phyloP scores from a whole-genome alignment of 2,329 filamentous ascomycete species.

The Catunica adiposa region DNA sequence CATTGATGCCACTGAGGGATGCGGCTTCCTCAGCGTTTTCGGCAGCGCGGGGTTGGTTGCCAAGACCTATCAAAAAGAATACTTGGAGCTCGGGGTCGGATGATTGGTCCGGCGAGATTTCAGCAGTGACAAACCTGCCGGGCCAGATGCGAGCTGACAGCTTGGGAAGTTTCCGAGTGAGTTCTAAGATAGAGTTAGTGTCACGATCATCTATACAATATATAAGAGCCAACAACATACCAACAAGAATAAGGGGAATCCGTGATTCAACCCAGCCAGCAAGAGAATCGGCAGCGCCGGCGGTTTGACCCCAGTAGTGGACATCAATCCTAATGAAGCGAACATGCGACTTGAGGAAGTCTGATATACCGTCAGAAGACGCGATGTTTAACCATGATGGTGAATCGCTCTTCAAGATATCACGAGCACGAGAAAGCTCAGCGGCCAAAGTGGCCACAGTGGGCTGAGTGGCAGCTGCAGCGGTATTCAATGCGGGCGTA shows the following conservation, averaged over 20 bases:
- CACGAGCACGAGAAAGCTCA: slow-evolving; percentile 33
- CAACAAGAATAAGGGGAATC: slow-evolving; percentile 39
- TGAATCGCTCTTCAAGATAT: slow-evolving; percentile 22
- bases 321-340: slow-evolving; percentile 44
- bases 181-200: not conserved
- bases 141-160: not conserved
- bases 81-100: not conserved
- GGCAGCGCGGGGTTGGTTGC: not conserved
- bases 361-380: slow-evolving; percentile 18
- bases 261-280: slow-evolving; percentile 49
- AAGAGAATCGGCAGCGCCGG: slow-evolving; percentile 35
- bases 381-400: slow-evolving; percentile 31
- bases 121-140: not conserved
- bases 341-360: slow-evolving; percentile 22
- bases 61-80: slow-evolving; percentile 1
- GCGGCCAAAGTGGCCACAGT: slow-evolving; percentile 33
- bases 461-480: slow-evolving; percentile 34
- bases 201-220: not conserved
- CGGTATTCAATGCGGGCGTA: slow-evolving; percentile 43
- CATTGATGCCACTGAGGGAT: slow-evolving; percentile 22
- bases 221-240: slow-evolving; percentile 21
- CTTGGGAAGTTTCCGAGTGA: not conserved
- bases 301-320: slow-evolving; percentile 47
- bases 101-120: not conserved
- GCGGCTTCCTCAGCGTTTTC: not conserved